Conservation (phyloP, 257 asterid species). For the Scutellaria galericulata region DNA sequence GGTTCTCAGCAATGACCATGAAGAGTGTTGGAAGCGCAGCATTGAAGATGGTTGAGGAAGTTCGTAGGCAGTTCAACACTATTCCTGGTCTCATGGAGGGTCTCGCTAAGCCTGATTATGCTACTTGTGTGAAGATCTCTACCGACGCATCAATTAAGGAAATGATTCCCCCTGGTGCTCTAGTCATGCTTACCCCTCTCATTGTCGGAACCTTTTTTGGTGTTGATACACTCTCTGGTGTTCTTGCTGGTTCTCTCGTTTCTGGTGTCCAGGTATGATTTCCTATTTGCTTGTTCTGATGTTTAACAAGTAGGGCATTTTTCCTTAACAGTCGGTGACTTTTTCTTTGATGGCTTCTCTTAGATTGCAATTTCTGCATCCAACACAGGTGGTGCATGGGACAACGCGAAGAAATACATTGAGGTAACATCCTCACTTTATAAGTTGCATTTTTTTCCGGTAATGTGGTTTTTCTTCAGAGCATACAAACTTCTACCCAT, state of each 20-base stretch:
- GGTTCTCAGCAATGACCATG: conserved; percentile 99
- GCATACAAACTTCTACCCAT: no score
- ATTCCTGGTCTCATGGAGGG: conserved; percentile 95
- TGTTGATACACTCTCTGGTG: conserved; percentile 93
- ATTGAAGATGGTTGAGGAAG: conserved; percentile 93
- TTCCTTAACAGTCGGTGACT: no score
- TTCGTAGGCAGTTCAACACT: conserved; percentile 81
- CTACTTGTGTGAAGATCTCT: conserved; percentile 87
- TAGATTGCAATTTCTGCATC: conserved; percentile 75
- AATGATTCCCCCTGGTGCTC: conserved; percentile 93
- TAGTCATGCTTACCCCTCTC: conserved; percentile 92
- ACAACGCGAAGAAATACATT: conserved; percentile 75
- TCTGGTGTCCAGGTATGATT: conserved; percentile 88
- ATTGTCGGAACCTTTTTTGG: conserved; percentile 83
- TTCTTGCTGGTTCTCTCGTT: conserved; percentile 90
- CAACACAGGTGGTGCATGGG: conserved; percentile 84
- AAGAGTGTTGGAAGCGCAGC: conserved; percentile 96
- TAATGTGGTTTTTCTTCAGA: no score
- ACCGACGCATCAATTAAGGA: conserved; percentile 91
- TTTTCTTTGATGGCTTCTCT: no score
- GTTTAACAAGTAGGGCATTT: not conserved
- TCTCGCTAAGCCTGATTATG: conserved; percentile 73
- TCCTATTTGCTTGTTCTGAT: not conserved
- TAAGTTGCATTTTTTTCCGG: not conserved
- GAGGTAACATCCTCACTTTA: conserved; percentile 46